phyloP scores from a whole-genome alignment of 2,329 filamentous ascomycete genomes.

The Penicillium sp. region DNA sequence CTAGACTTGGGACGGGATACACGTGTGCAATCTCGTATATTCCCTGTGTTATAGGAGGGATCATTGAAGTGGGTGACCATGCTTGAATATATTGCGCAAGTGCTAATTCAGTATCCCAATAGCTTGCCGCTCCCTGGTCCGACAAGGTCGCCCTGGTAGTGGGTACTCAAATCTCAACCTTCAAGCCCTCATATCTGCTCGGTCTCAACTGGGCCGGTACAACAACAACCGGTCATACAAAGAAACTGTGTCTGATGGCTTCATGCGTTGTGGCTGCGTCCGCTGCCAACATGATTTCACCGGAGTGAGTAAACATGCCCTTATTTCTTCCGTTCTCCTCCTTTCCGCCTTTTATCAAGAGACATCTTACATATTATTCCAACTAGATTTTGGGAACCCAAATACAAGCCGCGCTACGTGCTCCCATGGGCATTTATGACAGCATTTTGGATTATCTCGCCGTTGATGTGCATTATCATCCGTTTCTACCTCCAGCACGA shows the following conservation, averaged over 20 bases:
- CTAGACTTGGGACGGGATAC: slow-evolving; percentile 7
- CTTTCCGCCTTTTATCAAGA: neutral
- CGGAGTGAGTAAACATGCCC: slow-evolving; percentile 30
- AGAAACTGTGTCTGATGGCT: slow-evolving; percentile 10
- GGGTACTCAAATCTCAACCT: slow-evolving; percentile 30
- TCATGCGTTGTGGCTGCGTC: slow-evolving; percentile 12
- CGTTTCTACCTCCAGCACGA: slow-evolving; percentile 9
- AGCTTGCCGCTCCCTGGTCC: slow-evolving; percentile 17
- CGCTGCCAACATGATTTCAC: slow-evolving; percentile 27
- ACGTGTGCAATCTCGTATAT: slow-evolving; percentile 9
- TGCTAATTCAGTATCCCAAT: neutral
- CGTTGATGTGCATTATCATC: slow-evolving; percentile 10
- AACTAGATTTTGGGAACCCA: slow-evolving; percentile 10
- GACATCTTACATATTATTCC: neutral
- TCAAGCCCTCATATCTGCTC: slow-evolving; percentile 30
- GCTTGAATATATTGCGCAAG: neutral
- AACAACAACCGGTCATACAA: slow-evolving; percentile 10
- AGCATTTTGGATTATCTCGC: slow-evolving; percentile 10
- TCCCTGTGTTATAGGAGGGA: slow-evolving; percentile 8
- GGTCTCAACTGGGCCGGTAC: slow-evolving; percentile 27
- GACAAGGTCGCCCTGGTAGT: slow-evolving; percentile 30
- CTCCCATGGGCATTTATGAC: slow-evolving; percentile 12
- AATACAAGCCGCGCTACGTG: slow-evolving; percentile 7
- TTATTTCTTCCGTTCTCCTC: too few species aligned
- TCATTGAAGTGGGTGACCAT: slow-evolving; percentile 3